Conservation (phyloP, 768 basidiomycete genomes). For the Boletellus ananiceps region DNA sequence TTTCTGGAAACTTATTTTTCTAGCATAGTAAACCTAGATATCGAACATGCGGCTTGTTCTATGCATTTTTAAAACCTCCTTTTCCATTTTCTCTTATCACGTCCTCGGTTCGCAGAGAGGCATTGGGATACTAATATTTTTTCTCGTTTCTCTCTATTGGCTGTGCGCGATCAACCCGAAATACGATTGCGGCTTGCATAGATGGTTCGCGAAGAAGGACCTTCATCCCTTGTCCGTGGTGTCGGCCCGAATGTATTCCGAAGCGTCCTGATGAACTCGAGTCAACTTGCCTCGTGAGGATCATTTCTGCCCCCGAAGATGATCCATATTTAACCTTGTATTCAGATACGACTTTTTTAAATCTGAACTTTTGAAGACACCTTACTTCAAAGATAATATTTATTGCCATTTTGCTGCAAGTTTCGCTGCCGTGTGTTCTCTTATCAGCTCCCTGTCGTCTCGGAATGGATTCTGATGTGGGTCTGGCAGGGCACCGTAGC, state of each 20-base stretch:
- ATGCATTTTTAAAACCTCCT: not conserved
- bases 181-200: slow-evolving; percentile 21
- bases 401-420: slow-evolving; percentile 79
- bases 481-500: slow-evolving; percentile 73
- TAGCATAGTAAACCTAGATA: too few relatives aligned
- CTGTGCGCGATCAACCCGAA: not conserved
- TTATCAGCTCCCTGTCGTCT: not conserved
- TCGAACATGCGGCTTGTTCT: not conserved
- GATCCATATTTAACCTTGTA: not conserved
- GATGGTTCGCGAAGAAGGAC: slow-evolving; percentile 88
- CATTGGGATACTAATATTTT: slow-evolving; percentile 11
- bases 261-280: slow-evolving; percentile 86
- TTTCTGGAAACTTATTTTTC: too few relatives aligned
- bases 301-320: too few relatives aligned
- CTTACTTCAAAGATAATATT: slow-evolving; percentile 79
- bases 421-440: slow-evolving; percentile 66
- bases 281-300: slow-evolving; percentile 83
- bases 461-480: not conserved
- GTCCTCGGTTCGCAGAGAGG: not conserved
- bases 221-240: slow-evolving; percentile 70
- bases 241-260: slow-evolving; percentile 83
- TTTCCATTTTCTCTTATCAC: not conserved
- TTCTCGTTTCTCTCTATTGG: not conserved
- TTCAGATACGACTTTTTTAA: slow-evolving; percentile 89
- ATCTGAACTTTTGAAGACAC: slow-evolving; percentile 65